phyloP scores from a whole-genome alignment of 441 rosid species.

The Bruguiera hainesii region DNA sequence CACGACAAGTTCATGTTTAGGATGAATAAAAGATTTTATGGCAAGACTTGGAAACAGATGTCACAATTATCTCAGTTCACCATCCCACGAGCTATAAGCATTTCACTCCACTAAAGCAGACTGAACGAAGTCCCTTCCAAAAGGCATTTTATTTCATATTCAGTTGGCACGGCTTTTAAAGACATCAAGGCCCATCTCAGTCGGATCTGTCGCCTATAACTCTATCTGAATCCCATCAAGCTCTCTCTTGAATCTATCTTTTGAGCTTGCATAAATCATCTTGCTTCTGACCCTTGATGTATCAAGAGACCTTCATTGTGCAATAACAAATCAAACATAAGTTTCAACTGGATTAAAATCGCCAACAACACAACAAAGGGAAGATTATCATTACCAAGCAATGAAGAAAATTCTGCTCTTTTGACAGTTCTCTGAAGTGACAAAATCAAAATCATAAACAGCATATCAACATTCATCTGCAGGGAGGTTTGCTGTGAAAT shows the following conservation, averaged over 20 bases:
- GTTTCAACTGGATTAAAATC: neutral
- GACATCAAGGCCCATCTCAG: constrained; percentile 67
- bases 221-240: constrained; percentile 61
- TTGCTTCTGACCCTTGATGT: constrained; percentile 57
- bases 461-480: constrained; percentile 61
- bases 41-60: constrained; percentile 33
- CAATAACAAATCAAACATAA: neutral
- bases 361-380: neutral
- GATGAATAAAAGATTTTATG: constrained; percentile 16
- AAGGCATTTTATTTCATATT: constrained; percentile 11
- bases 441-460: constrained; percentile 56
- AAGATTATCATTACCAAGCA: constrained; percentile 45
- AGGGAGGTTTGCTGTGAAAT: constrained; percentile 47
- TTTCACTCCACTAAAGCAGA: constrained; percentile 21
- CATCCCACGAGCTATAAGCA: constrained; percentile 40
- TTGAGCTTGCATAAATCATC: constrained; percentile 73
- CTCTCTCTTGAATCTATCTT: constrained; percentile 34
- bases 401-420: constrained; percentile 61
- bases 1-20: constrained; percentile 21
- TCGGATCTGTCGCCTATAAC: constrained; percentile 69
- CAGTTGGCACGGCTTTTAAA: constrained; percentile 51
- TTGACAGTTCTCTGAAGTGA: constrained; percentile 52
- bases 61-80: constrained; percentile 40
- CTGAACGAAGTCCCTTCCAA: constrained; percentile 2
- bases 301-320: constrained; percentile 49